Conservation (phyloP, 2,329 filamentous ascomycete species). For the Diaporthe helianthi region DNA sequence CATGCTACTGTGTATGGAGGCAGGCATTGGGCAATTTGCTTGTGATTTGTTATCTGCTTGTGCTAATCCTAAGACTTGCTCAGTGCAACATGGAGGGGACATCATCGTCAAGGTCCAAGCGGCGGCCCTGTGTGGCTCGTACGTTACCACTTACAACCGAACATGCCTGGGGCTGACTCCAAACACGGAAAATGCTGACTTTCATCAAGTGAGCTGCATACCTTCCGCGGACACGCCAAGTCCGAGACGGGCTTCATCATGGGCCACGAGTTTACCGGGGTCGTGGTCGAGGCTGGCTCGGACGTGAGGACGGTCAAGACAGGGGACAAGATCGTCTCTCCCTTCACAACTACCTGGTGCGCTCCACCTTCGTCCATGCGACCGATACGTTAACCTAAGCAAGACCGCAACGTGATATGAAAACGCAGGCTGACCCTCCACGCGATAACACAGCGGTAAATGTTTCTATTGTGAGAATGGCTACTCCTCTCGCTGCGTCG, state of each 20-base stretch:
- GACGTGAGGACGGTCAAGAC: slow-evolving; percentile 72
- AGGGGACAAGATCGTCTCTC: slow-evolving; percentile 81
- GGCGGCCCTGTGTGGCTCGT: slow-evolving; percentile 89
- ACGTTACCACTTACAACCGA: slow-evolving; percentile 44
- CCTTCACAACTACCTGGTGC: slow-evolving; percentile 83
- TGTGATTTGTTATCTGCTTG: slow-evolving; percentile 33
- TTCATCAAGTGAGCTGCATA: slow-evolving; percentile 76
- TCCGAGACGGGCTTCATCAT: slow-evolving; percentile 69
- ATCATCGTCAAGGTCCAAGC: slow-evolving; percentile 84
- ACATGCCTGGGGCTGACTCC: neutral
- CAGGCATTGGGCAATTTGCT: neutral
- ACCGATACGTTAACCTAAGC: neutral
- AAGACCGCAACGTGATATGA: too few species aligned
- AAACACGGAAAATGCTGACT: neutral
- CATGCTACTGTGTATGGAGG: neutral
- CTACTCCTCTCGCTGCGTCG: slow-evolving; percentile 78
- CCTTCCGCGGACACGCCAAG: slow-evolving; percentile 82
- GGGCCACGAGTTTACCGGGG: slow-evolving; percentile 90
- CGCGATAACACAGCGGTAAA: slow-evolving; percentile 54
- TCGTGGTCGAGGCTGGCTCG: slow-evolving; percentile 71
- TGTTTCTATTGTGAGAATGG: slow-evolving; percentile 88
- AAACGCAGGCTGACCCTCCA: neutral
- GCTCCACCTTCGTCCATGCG: slow-evolving; percentile 38
- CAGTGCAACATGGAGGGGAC: slow-evolving; percentile 73
- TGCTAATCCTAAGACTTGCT: slow-evolving; percentile 34